Conservation (phyloP, 2,329 filamentous ascomycete species). For the Beauveria caledonica region DNA sequence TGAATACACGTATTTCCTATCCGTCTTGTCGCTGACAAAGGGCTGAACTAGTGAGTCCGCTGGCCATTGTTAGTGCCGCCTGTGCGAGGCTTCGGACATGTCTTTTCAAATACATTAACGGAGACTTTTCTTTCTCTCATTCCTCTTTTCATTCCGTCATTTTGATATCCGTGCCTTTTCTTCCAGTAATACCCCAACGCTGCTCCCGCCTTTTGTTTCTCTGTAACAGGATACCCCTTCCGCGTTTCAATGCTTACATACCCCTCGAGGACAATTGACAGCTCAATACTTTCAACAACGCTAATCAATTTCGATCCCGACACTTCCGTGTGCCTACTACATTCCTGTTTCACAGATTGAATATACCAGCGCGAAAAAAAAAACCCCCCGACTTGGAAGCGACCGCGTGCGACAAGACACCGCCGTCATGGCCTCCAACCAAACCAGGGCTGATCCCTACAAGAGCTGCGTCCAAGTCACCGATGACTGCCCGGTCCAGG, state of each 20-base stretch:
- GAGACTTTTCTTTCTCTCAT: not conserved
- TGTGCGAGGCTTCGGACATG: not conserved
- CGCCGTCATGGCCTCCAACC: slow-evolving; percentile 4
- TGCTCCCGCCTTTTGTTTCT: not conserved
- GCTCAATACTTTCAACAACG: not conserved
- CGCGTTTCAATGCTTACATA: not conserved
- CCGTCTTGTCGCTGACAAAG: not conserved
- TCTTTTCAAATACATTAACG: not conserved
- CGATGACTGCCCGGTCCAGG: slow-evolving; percentile 38
- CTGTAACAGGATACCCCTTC: not conserved
- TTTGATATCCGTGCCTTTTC: not conserved
- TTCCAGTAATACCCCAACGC: not conserved
- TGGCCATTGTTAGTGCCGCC: not conserved
- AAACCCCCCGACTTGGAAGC: not conserved
- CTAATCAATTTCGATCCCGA: not conserved
- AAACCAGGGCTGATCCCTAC: slow-evolving; percentile 14
- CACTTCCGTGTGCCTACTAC: not conserved
- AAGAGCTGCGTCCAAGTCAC: slow-evolving; percentile 28
- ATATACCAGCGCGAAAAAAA: not conserved
- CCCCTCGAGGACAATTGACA: not conserved
- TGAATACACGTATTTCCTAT: not conserved
- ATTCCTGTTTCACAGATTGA: not conserved
- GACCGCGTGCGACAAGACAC: not conserved
- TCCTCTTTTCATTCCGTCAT: not conserved
- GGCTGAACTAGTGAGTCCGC: not conserved